These are phyloP conservation scores for Metschnikowia santaceciliae DNA, from an alignment of 805 yeast genomes.

Conservation along the genomic window DNA sequence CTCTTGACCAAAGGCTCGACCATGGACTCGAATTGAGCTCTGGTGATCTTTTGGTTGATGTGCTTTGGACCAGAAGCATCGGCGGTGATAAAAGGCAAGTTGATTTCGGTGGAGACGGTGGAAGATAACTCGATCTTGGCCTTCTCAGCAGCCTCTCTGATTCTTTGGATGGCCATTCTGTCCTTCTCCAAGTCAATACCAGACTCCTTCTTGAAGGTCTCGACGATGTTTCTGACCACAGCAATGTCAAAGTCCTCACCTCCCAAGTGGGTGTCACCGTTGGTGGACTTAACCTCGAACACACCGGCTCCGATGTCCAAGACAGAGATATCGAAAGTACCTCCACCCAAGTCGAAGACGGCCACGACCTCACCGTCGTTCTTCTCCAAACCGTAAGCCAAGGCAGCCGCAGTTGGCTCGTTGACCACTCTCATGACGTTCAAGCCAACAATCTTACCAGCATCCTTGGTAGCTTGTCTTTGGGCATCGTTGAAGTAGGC, in stretches of 20 bases:
- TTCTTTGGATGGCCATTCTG: conserved; percentile 63
- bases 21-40: conserved; percentile 63
- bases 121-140: conserved; percentile 85
- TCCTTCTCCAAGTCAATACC: conserved; percentile 53
- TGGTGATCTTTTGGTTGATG: conserved; percentile 63
- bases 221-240: conserved; percentile 78
- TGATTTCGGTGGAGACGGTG: conserved; percentile 65
- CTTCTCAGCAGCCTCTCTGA: conserved; percentile 68
- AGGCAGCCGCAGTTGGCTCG: conserved; percentile 92
- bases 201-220: conserved; percentile 69
- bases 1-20: conserved; percentile 68
- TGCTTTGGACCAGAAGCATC: conserved; percentile 81
- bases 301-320: conserved; percentile 97
- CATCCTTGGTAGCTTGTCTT: conserved; percentile 93
- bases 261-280: conserved; percentile 93
- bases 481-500: conserved; percentile 90
- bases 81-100: conserved; percentile 83
- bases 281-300: conserved; percentile 95
- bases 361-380: conserved; percentile 82
- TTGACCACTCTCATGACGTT: conserved; percentile 86
- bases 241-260: conserved; percentile 91
- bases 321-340: conserved; percentile 96
- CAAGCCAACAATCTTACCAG: conserved; percentile 95
- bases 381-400: conserved; percentile 92
- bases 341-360: conserved; percentile 97